A percentile compares a stretch with the other conserved stretches of the same genome.
Conservation (phyloP, 805 yeast species). For the Suhomyces tanzawaensis region DNA sequence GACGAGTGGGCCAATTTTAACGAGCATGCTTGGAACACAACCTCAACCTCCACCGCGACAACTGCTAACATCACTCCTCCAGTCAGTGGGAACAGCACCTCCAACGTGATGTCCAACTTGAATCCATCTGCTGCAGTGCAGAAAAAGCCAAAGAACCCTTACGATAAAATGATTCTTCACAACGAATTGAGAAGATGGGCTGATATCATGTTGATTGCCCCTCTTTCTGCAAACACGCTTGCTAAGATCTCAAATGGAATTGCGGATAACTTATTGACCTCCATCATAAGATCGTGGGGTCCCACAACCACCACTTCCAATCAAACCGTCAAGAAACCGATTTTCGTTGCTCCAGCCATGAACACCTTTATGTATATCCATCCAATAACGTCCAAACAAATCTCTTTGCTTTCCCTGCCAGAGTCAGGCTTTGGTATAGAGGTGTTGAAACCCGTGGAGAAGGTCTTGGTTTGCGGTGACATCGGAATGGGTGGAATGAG, state of each 20-base stretch:
- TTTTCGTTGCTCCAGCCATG: constrained; percentile 48
- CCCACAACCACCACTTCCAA: constrained; percentile 18
- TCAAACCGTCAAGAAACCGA: constrained; percentile 33
- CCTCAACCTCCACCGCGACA: constrained; percentile 21
- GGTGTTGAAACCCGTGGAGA: constrained; percentile 45
- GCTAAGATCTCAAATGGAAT: constrained; percentile 45
- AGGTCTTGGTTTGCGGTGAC: constrained; percentile 47
- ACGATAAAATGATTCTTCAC: constrained; percentile 38
- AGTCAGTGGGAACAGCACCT: background rate
- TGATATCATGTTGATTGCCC: constrained; percentile 45
- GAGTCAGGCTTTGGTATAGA: constrained; percentile 45
- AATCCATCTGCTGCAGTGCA: constrained; percentile 6
- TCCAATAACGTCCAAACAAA: constrained; percentile 43
- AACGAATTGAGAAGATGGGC: constrained; percentile 48
- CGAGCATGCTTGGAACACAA: constrained; percentile 18
- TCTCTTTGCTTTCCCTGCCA: constrained; percentile 27
- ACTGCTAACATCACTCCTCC: constrained; percentile 7
- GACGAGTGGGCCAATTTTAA: constrained; percentile 79
- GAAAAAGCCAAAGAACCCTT: constrained; percentile 30
- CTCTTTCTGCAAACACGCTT: constrained; percentile 44
- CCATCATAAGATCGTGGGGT: constrained; percentile 44
- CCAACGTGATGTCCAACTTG: constrained; percentile 4
- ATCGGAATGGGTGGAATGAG: constrained; percentile 52
- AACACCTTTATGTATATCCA: constrained; percentile 48
- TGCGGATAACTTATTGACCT: constrained; percentile 43